Conservation (phyloP, 306 rosid species). For the Inga leiocalycina region DNA sequence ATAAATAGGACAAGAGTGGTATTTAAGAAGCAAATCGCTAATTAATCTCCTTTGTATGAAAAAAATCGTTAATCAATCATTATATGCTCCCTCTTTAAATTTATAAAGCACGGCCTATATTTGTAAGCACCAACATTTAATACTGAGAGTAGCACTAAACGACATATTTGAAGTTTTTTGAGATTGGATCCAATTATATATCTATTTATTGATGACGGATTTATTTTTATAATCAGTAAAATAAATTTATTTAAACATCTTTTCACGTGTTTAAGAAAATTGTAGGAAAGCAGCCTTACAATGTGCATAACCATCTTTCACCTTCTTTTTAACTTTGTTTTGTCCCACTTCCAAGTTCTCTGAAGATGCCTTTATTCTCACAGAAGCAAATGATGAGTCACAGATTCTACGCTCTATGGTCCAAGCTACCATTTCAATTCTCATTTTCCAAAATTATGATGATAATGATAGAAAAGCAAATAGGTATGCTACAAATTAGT, state of each 20-base stretch:
- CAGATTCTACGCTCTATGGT: not conserved
- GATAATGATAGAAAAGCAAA: not conserved
- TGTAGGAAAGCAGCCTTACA: not conserved
- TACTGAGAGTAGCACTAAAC: not conserved
- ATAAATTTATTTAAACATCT: not conserved
- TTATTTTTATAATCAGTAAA: not conserved
- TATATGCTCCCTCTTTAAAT: not conserved
- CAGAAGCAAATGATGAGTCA: not conserved
- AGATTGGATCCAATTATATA: not conserved
- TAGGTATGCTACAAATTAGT: not conserved
- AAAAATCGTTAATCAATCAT: not conserved
- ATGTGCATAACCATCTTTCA: not conserved
- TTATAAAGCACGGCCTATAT: not conserved
- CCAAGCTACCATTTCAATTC: not conserved
- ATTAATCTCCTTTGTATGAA: not conserved
- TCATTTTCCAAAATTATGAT: not conserved
- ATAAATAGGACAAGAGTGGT: no score
- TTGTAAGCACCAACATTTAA: not conserved
- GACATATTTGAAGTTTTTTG: no score
- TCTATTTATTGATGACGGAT: not conserved
- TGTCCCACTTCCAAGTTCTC: not conserved
- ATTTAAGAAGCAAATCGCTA: not conserved
- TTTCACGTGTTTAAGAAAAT: not conserved
- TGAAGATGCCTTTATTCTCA: not conserved
- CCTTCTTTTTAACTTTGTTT: not conserved